Evolutionary conservation across 2,329 filamentous ascomycete species (phyloP).

Genomic region (Sphaceloma murrayae): DNA sequence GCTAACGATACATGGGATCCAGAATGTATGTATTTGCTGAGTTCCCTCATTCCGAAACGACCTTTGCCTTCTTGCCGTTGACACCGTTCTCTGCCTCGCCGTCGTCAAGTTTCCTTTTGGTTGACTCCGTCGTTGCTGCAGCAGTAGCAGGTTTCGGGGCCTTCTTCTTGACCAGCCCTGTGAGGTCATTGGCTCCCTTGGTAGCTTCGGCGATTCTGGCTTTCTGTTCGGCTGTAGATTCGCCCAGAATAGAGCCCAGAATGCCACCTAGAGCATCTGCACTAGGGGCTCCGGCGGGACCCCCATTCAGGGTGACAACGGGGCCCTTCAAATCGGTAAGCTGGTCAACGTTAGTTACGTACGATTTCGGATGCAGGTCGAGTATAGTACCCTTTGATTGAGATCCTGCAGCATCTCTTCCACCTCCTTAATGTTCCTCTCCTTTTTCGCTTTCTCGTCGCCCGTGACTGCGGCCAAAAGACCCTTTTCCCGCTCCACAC

Average conservation of each 20-base stretch:
- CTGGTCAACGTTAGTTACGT: constrained; percentile 31
- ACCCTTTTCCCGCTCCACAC: constrained; percentile 60
- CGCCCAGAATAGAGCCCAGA: constrained; percentile 54
- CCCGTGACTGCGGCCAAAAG: constrained; percentile 48
- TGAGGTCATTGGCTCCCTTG: constrained; percentile 63
- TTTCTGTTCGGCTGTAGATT: constrained; percentile 51
- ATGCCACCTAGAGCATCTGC: constrained; percentile 49
- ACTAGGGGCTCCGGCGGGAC: constrained; percentile 37
- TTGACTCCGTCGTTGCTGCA: constrained; percentile 15
- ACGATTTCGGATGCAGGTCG: neutral
- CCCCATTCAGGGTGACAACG: constrained; percentile 49
- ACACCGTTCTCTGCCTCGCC: too few relatives aligned
- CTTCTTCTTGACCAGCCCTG: constrained; percentile 64
- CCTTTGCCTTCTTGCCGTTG: too few relatives aligned
- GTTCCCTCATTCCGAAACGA: too few relatives aligned
- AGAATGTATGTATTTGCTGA: too few relatives aligned
- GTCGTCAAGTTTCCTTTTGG: too few relatives aligned
- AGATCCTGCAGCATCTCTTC: constrained; percentile 72
- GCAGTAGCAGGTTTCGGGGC: constrained; percentile 20
- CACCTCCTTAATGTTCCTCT: constrained; percentile 58
- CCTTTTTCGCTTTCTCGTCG: constrained; percentile 55
- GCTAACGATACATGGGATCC: too few relatives aligned
- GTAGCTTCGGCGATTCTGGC: constrained; percentile 62
- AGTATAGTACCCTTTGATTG: constrained; percentile 56
- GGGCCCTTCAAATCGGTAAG: constrained; percentile 60